Conservation (phyloP, 345 rosid genomes). For the Eucalyptus polyanthemos region DNA sequence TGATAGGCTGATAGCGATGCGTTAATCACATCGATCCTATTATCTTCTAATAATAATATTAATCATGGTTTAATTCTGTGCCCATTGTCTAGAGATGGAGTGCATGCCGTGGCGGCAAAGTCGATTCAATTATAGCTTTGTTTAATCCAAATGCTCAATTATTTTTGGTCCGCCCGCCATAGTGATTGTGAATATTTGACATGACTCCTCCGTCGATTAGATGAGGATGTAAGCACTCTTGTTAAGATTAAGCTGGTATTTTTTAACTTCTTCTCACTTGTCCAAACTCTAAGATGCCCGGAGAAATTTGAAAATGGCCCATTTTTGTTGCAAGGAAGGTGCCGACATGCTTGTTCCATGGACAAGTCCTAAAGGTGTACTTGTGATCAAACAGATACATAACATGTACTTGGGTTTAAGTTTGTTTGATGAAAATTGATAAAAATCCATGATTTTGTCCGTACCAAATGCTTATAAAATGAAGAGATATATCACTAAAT, state of each 20-base stretch:
- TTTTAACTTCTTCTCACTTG: neutral
- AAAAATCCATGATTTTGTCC: neutral
- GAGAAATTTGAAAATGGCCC: neutral
- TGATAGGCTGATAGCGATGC: neutral
- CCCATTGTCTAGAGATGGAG: neutral
- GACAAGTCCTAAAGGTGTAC: neutral
- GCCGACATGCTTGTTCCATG: neutral
- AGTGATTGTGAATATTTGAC: neutral
- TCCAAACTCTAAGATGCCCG: neutral
- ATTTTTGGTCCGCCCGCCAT: neutral
- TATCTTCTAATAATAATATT: neutral
- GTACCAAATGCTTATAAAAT: fast-evolving
- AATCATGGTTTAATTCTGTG: neutral
- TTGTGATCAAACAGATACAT: neutral
- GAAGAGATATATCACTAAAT: neutral
- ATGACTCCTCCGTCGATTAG: neutral
- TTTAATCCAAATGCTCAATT: neutral
- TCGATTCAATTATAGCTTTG: neutral
- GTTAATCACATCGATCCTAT: neutral
- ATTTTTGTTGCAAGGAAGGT: neutral
- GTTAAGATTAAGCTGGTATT: neutral
- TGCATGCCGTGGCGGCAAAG: neutral
- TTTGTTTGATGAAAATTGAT: neutral
- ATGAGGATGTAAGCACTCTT: neutral
- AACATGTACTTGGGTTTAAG: neutral